Evolutionary conservation across 345 rosid genomes (phyloP).

Genomic region (Eucalyptus lansdowneana): DNA sequence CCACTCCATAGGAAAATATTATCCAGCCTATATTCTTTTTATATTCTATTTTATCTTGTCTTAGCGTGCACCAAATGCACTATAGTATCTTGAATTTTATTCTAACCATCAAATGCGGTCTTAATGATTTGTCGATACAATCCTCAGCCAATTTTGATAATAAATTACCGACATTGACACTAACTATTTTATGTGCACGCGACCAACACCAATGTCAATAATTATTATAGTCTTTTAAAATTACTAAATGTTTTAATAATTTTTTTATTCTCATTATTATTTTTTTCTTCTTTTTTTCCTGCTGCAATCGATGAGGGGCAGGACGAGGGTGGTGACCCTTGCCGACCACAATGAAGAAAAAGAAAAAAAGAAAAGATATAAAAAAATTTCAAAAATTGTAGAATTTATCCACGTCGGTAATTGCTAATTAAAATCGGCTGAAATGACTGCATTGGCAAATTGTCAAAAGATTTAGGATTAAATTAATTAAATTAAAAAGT

Average conservation of each 20-base stretch:
- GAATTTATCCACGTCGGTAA: background rate
- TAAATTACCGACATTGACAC: fast-evolving
- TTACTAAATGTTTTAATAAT: background rate
- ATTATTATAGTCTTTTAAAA: background rate
- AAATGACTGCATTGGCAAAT: background rate
- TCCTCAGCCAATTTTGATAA: background rate
- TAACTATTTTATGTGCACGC: background rate
- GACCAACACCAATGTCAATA: background rate
- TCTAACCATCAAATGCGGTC: too few species aligned
- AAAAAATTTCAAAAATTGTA: background rate
- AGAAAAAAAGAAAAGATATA: background rate
- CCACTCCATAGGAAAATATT: too few species aligned
- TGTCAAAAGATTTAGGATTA: background rate
- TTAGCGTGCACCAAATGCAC: too few species aligned
- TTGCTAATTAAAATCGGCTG: background rate
- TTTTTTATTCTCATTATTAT: background rate
- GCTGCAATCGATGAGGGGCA: fast-evolving
- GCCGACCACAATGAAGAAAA: background rate
- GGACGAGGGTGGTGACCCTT: background rate
- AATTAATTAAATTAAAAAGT: background rate
- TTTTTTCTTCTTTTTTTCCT: fast-evolving
- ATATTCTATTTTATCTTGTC: too few species aligned
- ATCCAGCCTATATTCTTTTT: too few species aligned
- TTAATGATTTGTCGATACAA: too few species aligned
- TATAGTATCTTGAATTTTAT: too few species aligned